A percentile compares a stretch with the other conserved stretches of the same genome.
Evolutionary conservation across 768 basidiomycete species (phyloP).

Genomic region (Rhodotorula babjevae): DNA sequence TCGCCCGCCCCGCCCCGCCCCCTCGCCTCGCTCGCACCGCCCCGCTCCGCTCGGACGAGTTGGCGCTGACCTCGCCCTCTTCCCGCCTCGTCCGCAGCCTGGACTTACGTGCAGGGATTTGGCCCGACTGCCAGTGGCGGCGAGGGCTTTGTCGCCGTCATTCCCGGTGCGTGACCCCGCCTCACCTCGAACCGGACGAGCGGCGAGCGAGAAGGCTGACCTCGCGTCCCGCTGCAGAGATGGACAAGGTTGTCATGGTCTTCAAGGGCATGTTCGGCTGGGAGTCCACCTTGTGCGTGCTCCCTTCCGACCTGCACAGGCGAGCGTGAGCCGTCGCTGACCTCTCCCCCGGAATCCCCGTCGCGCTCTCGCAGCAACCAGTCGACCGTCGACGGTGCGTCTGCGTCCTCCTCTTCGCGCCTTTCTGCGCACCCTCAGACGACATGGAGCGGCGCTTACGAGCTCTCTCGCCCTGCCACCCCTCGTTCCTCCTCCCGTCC

Average conservation of each 20-base stretch:
- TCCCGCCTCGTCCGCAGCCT: not conserved
- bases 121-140: constrained; percentile 38
- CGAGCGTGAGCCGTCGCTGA: not conserved
- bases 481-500: too few species aligned
- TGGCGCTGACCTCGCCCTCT: not conserved
- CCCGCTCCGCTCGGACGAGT: not conserved
- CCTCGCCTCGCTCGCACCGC: not conserved
- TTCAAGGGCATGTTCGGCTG: constrained; percentile 39
- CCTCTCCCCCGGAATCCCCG: not conserved
- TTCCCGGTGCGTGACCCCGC: constrained; percentile 31
- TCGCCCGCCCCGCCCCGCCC: not conserved
- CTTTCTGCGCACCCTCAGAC: too few species aligned
- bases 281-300: constrained; percentile 33
- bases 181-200: not conserved
- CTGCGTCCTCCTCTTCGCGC: too few species aligned
- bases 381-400: constrained; percentile 22
- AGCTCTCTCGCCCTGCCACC: too few species aligned
- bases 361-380: constrained; percentile 18
- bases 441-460: too few species aligned
- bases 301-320: accelerated
- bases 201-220: not conserved
- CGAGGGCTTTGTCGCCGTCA: constrained; percentile 32
- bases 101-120: constrained; percentile 33
- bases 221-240: constrained; percentile 7
- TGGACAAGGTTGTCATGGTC: constrained; percentile 42